Percentiles rank a stretch among this genome's conserved stretches.
Conservation (phyloP, 2,329 filamentous ascomycete species). For the Drechslerella dactyloides region DNA sequence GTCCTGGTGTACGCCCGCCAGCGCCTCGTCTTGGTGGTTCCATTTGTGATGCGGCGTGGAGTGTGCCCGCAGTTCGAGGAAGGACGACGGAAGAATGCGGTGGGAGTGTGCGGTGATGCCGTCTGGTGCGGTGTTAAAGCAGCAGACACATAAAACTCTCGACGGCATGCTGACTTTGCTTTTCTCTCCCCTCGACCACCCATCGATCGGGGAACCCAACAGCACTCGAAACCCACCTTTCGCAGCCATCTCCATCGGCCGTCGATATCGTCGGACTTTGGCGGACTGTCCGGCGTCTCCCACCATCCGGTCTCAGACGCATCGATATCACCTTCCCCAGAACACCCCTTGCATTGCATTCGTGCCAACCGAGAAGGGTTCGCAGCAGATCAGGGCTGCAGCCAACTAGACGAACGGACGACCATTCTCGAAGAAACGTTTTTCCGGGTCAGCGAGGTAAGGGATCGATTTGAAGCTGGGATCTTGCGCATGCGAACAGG, state of each 20-base stretch:
- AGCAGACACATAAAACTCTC: no score
- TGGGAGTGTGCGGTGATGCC: background rate
- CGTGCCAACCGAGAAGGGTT: constrained; percentile 28
- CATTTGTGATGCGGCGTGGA: constrained; percentile 47
- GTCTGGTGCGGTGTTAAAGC: no score
- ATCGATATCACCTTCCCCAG: constrained; percentile 18
- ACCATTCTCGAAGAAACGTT: constrained; percentile 38
- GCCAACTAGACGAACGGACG: constrained; percentile 3
- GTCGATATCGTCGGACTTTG: constrained; percentile 16
- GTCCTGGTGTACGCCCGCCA: background rate
- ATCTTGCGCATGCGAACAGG: constrained; percentile 49
- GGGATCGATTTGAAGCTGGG: constrained; percentile 48
- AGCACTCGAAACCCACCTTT: background rate
- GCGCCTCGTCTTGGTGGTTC: constrained; percentile 10
- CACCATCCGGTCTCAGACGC: constrained; percentile 35
- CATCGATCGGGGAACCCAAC: background rate
- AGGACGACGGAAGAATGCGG: constrained; percentile 20
- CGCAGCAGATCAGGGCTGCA: constrained; percentile 37
- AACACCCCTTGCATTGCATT: constrained; percentile 14
- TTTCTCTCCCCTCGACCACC: background rate
- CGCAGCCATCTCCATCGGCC: constrained; percentile 18
- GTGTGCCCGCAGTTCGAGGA: constrained; percentile 27
- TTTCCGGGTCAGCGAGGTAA: constrained; percentile 50
- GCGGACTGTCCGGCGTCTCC: constrained; percentile 16
- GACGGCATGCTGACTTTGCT: background rate